Conservation (phyloP, 208 protist species). For the Crithidia sp. region DNA sequence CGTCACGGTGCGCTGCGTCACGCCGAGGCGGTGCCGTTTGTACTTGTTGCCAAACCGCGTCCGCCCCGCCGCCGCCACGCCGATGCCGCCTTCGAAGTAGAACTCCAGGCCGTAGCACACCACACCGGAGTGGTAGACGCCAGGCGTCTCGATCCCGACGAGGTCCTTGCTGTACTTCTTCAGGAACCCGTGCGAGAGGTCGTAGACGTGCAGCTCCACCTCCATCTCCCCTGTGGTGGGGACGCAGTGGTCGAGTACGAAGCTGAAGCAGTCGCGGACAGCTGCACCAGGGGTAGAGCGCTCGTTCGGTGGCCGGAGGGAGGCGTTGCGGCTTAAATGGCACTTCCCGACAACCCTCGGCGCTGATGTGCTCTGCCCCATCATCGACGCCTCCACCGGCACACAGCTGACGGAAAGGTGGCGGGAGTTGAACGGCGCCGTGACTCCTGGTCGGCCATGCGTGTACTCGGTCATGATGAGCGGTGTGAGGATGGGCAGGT, state of each 20-base stretch:
- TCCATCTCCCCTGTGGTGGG: slow-evolving; percentile 1
- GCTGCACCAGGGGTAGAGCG: slow-evolving; percentile 26
- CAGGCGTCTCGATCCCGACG: slow-evolving; percentile 74
- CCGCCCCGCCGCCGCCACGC: slow-evolving; percentile 39
- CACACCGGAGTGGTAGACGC: slow-evolving; percentile 92
- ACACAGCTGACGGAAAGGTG: slow-evolving; percentile 23
- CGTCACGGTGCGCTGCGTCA: slow-evolving; percentile 41
- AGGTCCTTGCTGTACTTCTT: slow-evolving; percentile 56
- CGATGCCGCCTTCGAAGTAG: slow-evolving; percentile 94
- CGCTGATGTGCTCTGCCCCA: not conserved
- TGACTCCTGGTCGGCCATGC: not conserved
- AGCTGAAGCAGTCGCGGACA: slow-evolving; percentile 39
- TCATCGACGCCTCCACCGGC: slow-evolving; percentile 4
- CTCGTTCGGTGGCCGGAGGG: slow-evolving; percentile 31
- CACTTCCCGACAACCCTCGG: not conserved
- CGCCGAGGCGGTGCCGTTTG: slow-evolving; percentile 54
- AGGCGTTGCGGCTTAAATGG: slow-evolving; percentile 2
- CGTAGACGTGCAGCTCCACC: slow-evolving; percentile 90
- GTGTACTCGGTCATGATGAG: slow-evolving; percentile 9
- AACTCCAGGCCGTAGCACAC: slow-evolving; percentile 94
- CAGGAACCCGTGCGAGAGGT: slow-evolving; percentile 85
- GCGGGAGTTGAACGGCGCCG: slow-evolving; percentile 6
- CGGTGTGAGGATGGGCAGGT: not conserved
- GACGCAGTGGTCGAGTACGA: slow-evolving; percentile 32
- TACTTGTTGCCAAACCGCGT: slow-evolving; percentile 89